Evolutionary conservation across 495 filamentous ascomycete genomes (phyloP), one percentile per base, ranked within the genome.

Genomic region (Xylaria bambusicola): DNA sequence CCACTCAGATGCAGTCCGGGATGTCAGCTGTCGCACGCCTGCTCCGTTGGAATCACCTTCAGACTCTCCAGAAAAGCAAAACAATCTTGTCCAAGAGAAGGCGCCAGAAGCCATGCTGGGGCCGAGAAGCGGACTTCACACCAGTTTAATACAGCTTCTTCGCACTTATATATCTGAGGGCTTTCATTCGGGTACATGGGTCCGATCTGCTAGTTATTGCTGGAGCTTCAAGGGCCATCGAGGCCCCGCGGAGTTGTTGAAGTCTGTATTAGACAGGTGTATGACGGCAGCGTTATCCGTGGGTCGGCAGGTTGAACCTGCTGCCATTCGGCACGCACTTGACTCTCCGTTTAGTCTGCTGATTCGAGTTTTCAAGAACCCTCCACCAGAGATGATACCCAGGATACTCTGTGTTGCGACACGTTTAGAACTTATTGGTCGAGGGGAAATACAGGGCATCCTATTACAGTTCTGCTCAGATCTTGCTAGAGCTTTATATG

Each of bases 11-110:
- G 68, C 68, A 23, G 51, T 71, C 41, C 68, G 68, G 29, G 68
- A 71, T 42, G 68, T 71, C 13, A 61, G 58, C 45, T 71, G 68
- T 27, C 68, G 66, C 21, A 65, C 68, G 20, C 68, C 68, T 48
- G 50, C 56, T 48, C 49, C 50, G 23, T 21, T 27, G 15, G 50
- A 58, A 18, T 9, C 48, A 31, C 35, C 46, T 5, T 47, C 53
- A 36, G 55, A 42, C 45, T 41, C 17, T 38, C 35, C 38, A 24
- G 48, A 35, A 42, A n/a, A n/a, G n/a, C 56, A 27, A 35, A 23
- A 26, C 6, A 17, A 21, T 17, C 23, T n/a, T 18, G 26, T 26
- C 15, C 18, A 29, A 17, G 46, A 51, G 10, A 44, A 44, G 21
- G 15, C 31, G 21, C 29, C 41, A 29, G 29, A 3, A 47, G 41